phyloP scores from a whole-genome alignment of 1,284 basidiomycete genomes.

The Sanghuangporus baumii region DNA sequence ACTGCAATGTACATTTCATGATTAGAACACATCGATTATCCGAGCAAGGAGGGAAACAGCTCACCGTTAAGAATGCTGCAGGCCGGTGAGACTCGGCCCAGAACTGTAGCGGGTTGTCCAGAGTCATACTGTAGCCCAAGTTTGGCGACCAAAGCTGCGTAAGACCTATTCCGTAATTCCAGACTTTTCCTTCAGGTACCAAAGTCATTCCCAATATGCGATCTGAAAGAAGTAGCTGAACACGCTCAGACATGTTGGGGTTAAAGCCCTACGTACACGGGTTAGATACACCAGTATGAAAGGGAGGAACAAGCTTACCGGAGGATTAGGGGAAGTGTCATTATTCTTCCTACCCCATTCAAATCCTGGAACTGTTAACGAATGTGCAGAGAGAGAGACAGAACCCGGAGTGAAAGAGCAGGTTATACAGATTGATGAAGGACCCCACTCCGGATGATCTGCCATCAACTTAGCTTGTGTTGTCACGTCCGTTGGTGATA shows the following conservation, averaged over 20 bases:
- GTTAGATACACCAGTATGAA: slow-evolving; percentile 19
- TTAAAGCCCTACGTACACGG: slow-evolving; percentile 69
- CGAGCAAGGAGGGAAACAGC: slow-evolving; percentile 26
- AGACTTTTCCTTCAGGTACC: slow-evolving; percentile 85
- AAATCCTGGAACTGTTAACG: slow-evolving; percentile 85
- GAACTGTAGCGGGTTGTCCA: slow-evolving; percentile 91
- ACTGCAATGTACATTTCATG: slow-evolving; percentile 39
- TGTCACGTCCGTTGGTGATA: slow-evolving; percentile 92
- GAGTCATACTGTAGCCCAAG: slow-evolving; percentile 79
- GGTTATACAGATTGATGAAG: slow-evolving; percentile 90
- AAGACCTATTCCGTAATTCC: slow-evolving; percentile 92
- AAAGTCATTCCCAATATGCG: slow-evolving; percentile 89
- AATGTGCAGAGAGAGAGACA: slow-evolving; percentile 91
- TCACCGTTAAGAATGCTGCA: slow-evolving; percentile 81
- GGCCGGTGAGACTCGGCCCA: slow-evolving; percentile 96
- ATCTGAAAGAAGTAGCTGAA: slow-evolving; percentile 92
- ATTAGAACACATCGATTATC: background rate
- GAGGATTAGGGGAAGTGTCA: slow-evolving; percentile 80
- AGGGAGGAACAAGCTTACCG: slow-evolving; percentile 35
- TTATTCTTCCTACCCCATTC: slow-evolving; percentile 97
- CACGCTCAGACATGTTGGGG: slow-evolving; percentile 95
- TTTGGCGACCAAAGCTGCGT: slow-evolving; percentile 88
- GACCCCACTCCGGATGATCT: slow-evolving; percentile 91
- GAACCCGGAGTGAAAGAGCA: slow-evolving; percentile 98
- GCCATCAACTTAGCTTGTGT: slow-evolving; percentile 97